Percentiles rank a stretch among this genome's conserved stretches.
These are phyloP conservation scores for Cynanchum wilfordii DNA, from an alignment of 257 asterid genomes.

Conservation along the genomic window DNA sequence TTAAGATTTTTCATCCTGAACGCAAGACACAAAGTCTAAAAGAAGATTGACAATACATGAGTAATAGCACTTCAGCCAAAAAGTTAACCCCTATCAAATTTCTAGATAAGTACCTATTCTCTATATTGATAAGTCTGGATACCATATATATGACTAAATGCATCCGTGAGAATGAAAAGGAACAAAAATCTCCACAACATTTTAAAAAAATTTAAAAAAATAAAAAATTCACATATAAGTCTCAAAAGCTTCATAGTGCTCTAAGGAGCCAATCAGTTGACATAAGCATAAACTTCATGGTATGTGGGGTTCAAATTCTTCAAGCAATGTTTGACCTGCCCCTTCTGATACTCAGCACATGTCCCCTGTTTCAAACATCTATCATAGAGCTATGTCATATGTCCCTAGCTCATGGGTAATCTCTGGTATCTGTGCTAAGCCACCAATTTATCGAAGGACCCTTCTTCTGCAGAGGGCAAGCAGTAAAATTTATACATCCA, in stretches of 20 bases:
- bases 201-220: not conserved
- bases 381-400: not conserved
- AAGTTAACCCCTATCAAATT: not conserved
- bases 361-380: not conserved
- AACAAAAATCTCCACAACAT: not conserved
- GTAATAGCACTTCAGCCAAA: not conserved
- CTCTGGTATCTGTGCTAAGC: not conserved
- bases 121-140: not conserved
- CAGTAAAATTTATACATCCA: not conserved
- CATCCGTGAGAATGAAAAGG: not conserved
- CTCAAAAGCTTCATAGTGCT: not conserved
- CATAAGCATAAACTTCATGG: not conserved
- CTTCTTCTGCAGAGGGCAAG: not conserved
- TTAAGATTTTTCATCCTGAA: not conserved
- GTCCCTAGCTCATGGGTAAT: not conserved
- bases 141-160: not conserved
- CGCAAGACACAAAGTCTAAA: not conserved
- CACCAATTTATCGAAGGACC: not conserved
- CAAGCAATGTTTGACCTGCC: not conserved
- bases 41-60: not conserved
- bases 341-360: not conserved
- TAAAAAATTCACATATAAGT: not conserved
- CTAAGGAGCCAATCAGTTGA: not conserved
- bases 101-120: not conserved
- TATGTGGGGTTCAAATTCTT: not conserved